Evolutionary conservation across 179 eudicot genomes (phyloP).

Genomic region (Amaranthus tricolor): DNA sequence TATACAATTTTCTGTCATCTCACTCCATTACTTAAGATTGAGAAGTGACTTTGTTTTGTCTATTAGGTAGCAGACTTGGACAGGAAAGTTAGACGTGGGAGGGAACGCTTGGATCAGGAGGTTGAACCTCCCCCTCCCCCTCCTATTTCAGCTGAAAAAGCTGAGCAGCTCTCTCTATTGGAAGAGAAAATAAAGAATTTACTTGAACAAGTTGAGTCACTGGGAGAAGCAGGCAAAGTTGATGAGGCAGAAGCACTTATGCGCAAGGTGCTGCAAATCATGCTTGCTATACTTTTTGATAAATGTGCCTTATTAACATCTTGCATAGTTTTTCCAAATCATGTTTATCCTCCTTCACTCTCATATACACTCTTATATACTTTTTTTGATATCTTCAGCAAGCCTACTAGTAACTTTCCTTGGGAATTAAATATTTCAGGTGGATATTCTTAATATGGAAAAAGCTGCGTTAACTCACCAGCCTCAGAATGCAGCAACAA

Average conservation of each 20-base stretch:
- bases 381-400: not conserved
- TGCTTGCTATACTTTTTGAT: constrained; percentile 7
- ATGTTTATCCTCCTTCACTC: not conserved
- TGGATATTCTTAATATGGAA: constrained; percentile 80
- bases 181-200: constrained; percentile 91
- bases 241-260: constrained; percentile 99
- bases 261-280: constrained; percentile 66
- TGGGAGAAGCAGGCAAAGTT: constrained; percentile 97
- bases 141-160: constrained; percentile 85
- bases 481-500: constrained; percentile 55
- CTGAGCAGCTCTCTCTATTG: constrained; percentile 84
- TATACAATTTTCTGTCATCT: not conserved
- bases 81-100: constrained; percentile 85
- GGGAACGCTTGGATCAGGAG: constrained; percentile 92
- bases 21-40: not conserved
- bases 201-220: constrained; percentile 89
- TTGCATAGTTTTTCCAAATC: not conserved
- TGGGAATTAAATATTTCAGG: constrained; percentile 44
- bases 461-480: constrained; percentile 66
- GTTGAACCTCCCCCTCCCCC: constrained; percentile 76
- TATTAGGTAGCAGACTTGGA: constrained; percentile 85
- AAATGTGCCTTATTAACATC: not conserved
- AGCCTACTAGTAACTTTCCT: not conserved
- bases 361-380: not conserved
- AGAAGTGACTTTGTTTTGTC: not conserved